Percentiles rank a stretch among this genome's conserved stretches.
Evolutionary conservation across 2,329 filamentous ascomycete genomes (phyloP).

Genomic region (Verticillium isaacii): DNA sequence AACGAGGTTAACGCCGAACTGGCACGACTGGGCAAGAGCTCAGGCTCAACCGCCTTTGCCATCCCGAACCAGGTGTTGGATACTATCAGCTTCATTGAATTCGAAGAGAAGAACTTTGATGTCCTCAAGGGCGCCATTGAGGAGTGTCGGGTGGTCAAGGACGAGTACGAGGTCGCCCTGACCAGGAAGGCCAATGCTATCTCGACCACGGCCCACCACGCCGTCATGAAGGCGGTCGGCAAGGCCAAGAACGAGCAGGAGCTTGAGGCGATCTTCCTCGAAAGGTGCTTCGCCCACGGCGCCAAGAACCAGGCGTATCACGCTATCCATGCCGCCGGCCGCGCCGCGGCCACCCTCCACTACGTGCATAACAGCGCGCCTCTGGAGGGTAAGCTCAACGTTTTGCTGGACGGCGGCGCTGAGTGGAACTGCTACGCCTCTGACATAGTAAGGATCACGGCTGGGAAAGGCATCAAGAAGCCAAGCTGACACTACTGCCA

Average conservation of each 20-base stretch:
- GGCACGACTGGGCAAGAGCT: slow-evolving; percentile 40
- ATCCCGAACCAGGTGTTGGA: slow-evolving; percentile 76
- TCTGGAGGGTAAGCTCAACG: slow-evolving; percentile 65
- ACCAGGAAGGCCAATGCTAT: slow-evolving; percentile 69
- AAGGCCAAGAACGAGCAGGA: slow-evolving; percentile 73
- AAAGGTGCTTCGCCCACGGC: slow-evolving; percentile 68
- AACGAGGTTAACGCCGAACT: slow-evolving; percentile 73
- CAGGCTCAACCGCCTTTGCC: slow-evolving; percentile 57
- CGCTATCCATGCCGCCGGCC: slow-evolving; percentile 77
- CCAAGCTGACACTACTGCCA: slow-evolving; percentile 24
- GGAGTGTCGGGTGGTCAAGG: slow-evolving; percentile 65
- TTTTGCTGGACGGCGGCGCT: slow-evolving; percentile 80
- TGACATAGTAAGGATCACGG: slow-evolving; percentile 46
- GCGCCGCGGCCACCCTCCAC: slow-evolving; percentile 79
- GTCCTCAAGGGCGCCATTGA: slow-evolving; percentile 60
- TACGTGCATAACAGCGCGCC: slow-evolving; percentile 76
- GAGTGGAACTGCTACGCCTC: slow-evolving; percentile 72
- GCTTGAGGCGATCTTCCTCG: slow-evolving; percentile 75
- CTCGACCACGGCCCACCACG: slow-evolving; percentile 61
- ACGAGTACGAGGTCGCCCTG: slow-evolving; percentile 69
- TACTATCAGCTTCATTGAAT: slow-evolving; percentile 61
- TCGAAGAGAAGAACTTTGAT: slow-evolving; percentile 42
- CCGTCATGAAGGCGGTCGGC: slow-evolving; percentile 56
- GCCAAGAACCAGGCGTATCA: slow-evolving; percentile 83
- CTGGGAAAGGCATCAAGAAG: not conserved